Conservation (phyloP, 345 rosid genomes). For the Leavenworthia alabamica region DNA sequence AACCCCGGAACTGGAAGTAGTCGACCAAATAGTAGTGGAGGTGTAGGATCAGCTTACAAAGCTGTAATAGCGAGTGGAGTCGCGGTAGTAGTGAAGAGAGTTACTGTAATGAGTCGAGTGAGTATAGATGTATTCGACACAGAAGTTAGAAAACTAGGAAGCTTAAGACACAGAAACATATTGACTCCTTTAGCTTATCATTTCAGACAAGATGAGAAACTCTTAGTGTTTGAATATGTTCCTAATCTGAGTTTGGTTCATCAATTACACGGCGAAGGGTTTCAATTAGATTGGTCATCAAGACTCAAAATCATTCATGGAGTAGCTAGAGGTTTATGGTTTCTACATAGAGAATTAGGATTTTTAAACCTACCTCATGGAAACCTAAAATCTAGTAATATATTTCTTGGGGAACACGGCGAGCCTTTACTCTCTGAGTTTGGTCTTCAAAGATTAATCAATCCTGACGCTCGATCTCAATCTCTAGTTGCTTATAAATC, state of each 20-base stretch:
- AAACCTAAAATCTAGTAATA: constrained; percentile 76
- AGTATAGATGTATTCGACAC: constrained; percentile 47
- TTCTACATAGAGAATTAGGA: constrained; percentile 47
- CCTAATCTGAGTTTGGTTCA: constrained; percentile 63
- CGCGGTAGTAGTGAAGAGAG: constrained; percentile 63
- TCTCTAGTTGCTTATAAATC: constrained; percentile 51
- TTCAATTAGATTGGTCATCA: constrained; percentile 49
- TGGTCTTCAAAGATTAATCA: constrained; percentile 43
- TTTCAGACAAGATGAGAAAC: constrained; percentile 61
- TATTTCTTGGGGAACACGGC: constrained; percentile 44
- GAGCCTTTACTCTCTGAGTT: constrained; percentile 60
- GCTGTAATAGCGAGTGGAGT: constrained; percentile 43
- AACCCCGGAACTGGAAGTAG: constrained; percentile 8
- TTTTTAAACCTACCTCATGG: constrained; percentile 61
- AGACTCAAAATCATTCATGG: constrained; percentile 58
- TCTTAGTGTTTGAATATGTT: constrained; percentile 47
- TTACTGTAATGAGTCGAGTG: constrained; percentile 48
- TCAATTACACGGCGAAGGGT: constrained; percentile 42
- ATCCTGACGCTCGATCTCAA: constrained; percentile 21
- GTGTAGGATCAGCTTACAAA: constrained; percentile 56
- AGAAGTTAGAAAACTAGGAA: constrained; percentile 49
- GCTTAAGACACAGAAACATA: constrained; percentile 44
- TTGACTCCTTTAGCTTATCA: constrained; percentile 66
- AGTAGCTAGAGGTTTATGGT: constrained; percentile 49
- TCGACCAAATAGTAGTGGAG: constrained; percentile 34